Percentiles rank a stretch among this genome's conserved stretches.
Conservation (phyloP, 495 filamentous ascomycete genomes). For the Talaromyces trachyspermus region DNA sequence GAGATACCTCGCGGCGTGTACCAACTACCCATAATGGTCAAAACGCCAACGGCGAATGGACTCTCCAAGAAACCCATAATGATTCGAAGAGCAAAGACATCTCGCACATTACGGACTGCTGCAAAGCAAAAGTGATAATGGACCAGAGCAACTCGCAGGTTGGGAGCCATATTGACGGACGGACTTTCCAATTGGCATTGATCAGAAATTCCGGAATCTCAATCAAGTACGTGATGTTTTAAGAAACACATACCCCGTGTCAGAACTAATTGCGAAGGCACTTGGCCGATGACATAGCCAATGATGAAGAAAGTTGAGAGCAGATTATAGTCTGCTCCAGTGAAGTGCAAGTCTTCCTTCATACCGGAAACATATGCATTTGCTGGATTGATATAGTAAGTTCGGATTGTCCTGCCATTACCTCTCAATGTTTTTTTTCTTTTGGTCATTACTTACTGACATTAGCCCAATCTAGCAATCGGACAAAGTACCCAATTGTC, state of each 20-base stretch:
- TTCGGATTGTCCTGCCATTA: too few relatives aligned
- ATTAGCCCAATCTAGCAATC: constrained; percentile 8
- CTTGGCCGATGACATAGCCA: constrained; percentile 49
- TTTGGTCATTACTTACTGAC: constrained; percentile 2
- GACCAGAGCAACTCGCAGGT: constrained; percentile 34
- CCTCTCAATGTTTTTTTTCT: too few relatives aligned
- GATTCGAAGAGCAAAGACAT: constrained; percentile 22
- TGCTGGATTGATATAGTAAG: not conserved
- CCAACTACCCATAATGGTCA: constrained; percentile 9
- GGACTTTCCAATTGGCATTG: too few relatives aligned
- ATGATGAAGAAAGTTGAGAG: constrained; percentile 45
- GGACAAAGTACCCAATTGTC: constrained; percentile 8
- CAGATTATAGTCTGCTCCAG: constrained; percentile 35
- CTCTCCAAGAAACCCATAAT: constrained; percentile 8
- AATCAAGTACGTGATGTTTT: too few relatives aligned
- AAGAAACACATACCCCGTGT: constrained; percentile 13
- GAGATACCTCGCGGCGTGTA: constrained; percentile 7
- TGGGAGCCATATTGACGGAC: constrained; percentile 23
- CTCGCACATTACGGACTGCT: constrained; percentile 18
- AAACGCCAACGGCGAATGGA: constrained; percentile 5
- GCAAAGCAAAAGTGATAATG: constrained; percentile 27
- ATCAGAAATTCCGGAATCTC: too few relatives aligned
- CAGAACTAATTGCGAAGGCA: constrained; percentile 46
- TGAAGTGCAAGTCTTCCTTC: constrained; percentile 46
- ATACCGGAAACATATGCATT: constrained; percentile 47